These are phyloP conservation scores for Arthrobotrys conoides DNA, from an alignment of 2,329 filamentous ascomycete genomes.

Conservation along the genomic window DNA sequence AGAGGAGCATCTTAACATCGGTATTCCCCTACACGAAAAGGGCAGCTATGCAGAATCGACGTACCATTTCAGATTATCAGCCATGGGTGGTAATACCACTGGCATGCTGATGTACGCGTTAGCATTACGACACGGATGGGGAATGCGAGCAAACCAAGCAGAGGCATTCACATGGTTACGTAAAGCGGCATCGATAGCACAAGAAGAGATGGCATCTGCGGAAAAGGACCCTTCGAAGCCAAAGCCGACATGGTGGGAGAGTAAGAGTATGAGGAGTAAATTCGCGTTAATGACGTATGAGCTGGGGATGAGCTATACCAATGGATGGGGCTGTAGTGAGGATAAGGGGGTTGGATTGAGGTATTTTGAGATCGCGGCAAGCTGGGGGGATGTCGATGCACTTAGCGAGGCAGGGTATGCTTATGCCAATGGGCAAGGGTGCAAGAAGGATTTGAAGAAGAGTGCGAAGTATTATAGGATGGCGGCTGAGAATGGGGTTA, in stretches of 20 bases:
- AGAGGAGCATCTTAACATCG: constrained; percentile 90
- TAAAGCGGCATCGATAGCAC: constrained; percentile 87
- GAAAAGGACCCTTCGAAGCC: constrained; percentile 75
- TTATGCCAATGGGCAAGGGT: constrained; percentile 92
- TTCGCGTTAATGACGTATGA: constrained; percentile 97
- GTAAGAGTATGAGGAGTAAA: constrained; percentile 88
- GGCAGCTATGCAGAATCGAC: constrained; percentile 93
- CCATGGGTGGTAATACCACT: constrained; percentile 86
- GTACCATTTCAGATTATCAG: constrained; percentile 92
- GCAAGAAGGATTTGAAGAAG: constrained; percentile 96
- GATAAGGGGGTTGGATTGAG: constrained; percentile 88
- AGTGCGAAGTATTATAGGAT: constrained; percentile 90
- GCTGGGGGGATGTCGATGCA: constrained; percentile 96
- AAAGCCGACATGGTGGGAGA: constrained; percentile 77
- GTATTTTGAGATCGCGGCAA: constrained; percentile 96
- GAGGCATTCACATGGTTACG: constrained; percentile 94
- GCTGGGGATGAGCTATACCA: constrained; percentile 95
- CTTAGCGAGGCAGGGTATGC: constrained; percentile 95
- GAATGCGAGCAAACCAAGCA: constrained; percentile 90
- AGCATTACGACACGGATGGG: constrained; percentile 96
- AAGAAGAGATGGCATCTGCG: constrained; percentile 85
- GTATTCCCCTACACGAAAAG: constrained; percentile 88
- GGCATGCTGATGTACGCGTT: constrained; percentile 97
- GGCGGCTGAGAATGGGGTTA: constrained; percentile 93
- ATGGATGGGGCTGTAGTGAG: constrained; percentile 96